A percentile compares a stretch with the other conserved stretches of the same genome.
These are phyloP conservation scores for Trichoderma atrobrunneum DNA, from an alignment of 2,329 filamentous ascomycete species.

Conservation along the genomic window DNA sequence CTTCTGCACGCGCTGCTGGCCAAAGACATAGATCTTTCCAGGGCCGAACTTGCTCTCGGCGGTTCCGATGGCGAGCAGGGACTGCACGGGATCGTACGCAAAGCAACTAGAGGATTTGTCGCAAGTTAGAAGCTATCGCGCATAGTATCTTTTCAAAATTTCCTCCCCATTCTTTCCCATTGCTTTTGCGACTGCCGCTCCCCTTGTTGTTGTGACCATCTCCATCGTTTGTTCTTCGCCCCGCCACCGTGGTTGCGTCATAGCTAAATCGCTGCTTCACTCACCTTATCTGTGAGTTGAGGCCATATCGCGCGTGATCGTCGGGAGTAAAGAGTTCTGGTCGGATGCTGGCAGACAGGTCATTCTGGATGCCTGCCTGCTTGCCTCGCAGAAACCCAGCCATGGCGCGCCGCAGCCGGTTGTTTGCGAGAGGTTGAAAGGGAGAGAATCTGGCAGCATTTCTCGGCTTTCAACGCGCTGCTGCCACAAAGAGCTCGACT, in stretches of 20 bases:
- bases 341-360: constrained; percentile 78
- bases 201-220: not conserved
- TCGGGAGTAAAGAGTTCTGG: constrained; percentile 79
- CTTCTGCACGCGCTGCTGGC: constrained; percentile 75
- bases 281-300: constrained; percentile 71
- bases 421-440: not conserved
- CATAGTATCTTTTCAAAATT: not conserved
- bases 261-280: not conserved
- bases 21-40: constrained; percentile 86
- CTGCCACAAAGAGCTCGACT: not conserved
- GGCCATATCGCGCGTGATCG: constrained; percentile 77
- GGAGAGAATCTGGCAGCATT: not conserved
- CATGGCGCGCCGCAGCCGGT: constrained; percentile 53
- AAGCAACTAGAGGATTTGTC: constrained; percentile 57
- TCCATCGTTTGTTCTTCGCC: not conserved
- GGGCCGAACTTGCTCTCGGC: constrained; percentile 80
- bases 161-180: not conserved
- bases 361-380: constrained; percentile 88
- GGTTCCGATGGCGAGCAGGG: constrained; percentile 87
- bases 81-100: constrained; percentile 91
- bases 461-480: not conserved
- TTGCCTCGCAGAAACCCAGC: constrained; percentile 85
- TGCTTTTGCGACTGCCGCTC: not conserved
- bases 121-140: not conserved
- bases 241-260: constrained; percentile 23